phyloP scores from a whole-genome alignment of 208 protist genomes.

The Blastocrithidia nonstop region DNA sequence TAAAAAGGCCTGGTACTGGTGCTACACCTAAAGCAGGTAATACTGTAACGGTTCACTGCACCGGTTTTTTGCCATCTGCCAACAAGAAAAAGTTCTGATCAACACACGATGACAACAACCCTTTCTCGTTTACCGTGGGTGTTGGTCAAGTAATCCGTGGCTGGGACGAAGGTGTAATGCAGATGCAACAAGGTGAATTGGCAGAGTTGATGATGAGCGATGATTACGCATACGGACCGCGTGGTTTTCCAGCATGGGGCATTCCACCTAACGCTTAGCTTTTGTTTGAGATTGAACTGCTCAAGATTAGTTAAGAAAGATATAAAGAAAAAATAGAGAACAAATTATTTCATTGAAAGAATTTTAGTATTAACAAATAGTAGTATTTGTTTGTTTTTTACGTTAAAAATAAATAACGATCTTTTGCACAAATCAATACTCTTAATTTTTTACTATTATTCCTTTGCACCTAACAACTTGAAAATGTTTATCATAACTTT shows the following conservation, averaged over 20 bases:
- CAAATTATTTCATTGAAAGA: too few relatives aligned
- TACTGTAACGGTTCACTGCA: conserved; percentile 78
- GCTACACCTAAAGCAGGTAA: conserved; percentile 37
- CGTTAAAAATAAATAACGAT: background rate
- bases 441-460: too few relatives aligned
- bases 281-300: conserved; percentile 82
- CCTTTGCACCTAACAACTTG: too few relatives aligned
- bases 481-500: too few relatives aligned
- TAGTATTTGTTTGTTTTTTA: background rate
- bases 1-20: conserved; percentile 51
- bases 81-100: conserved; percentile 82
- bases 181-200: conserved; percentile 74
- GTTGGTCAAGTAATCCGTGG: conserved; percentile 88
- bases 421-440: too few relatives aligned
- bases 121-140: conserved; percentile 87
- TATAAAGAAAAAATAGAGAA: too few relatives aligned
- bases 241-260: conserved; percentile 80
- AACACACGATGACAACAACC: conserved; percentile 61
- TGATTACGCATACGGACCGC: conserved; percentile 75
- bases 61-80: conserved; percentile 66
- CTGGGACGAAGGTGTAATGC: conserved; percentile 89
- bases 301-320: conserved; percentile 28
- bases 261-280: conserved; percentile 67
- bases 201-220: conserved; percentile 62
- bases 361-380: background rate